A percentile compares a stretch with the other conserved stretches of the same genome.
phyloP scores from a whole-genome alignment of 345 rosid species.

The Populus alba region DNA sequence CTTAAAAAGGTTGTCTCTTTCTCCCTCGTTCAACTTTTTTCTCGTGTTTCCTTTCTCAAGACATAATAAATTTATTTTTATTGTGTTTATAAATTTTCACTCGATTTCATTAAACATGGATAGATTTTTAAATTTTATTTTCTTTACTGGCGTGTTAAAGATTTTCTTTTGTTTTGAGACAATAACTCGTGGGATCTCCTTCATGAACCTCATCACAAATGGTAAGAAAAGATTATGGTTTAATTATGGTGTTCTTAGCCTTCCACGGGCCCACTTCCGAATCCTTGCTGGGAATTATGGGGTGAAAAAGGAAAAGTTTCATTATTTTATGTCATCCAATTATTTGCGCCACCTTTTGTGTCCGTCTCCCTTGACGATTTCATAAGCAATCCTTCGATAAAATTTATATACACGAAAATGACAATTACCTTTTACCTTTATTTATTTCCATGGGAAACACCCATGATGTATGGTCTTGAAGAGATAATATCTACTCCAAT shows the following conservation, averaged over 20 bases:
- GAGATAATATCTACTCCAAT: not conserved
- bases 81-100: too few relatives aligned
- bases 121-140: too few relatives aligned
- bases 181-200: too few relatives aligned
- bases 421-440: not conserved
- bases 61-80: too few relatives aligned
- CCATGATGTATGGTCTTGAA: slow-evolving; percentile 5
- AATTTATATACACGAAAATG: not conserved
- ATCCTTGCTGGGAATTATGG: slow-evolving; percentile 23
- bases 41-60: too few relatives aligned
- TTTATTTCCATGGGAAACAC: not conserved
- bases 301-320: slow-evolving; percentile 6
- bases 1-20: too few relatives aligned
- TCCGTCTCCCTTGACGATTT: slow-evolving; percentile 10
- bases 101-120: too few relatives aligned
- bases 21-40: too few relatives aligned
- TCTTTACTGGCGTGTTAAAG: too few relatives aligned
- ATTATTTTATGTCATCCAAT: slow-evolving; percentile 22
- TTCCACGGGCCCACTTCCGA: slow-evolving; percentile 22
- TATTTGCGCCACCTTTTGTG: slow-evolving; percentile 22
- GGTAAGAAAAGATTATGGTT: not conserved
- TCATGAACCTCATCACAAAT: too few relatives aligned
- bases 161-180: too few relatives aligned
- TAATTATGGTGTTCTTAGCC: slow-evolving; percentile 3
- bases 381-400: not conserved